phyloP scores from a whole-genome alignment of 805 yeast species.

The Millerago galiae region DNA sequence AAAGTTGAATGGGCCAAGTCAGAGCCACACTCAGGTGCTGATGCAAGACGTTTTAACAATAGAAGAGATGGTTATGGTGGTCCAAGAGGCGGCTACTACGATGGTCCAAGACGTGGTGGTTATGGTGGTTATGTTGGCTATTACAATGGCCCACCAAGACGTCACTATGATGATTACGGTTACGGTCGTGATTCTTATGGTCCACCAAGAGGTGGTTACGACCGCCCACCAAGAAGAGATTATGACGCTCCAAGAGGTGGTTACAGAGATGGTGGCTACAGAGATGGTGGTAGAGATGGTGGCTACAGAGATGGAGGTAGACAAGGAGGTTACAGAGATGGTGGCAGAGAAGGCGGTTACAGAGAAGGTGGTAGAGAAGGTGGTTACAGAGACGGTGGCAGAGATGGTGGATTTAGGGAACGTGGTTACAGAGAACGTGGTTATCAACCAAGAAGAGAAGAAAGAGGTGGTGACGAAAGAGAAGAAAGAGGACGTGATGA shows the following conservation, averaged over 20 bases:
- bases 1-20: slow-evolving; percentile 51
- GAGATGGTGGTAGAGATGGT: slow-evolving; percentile 13
- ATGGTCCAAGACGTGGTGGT: slow-evolving; percentile 9
- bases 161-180: slow-evolving; percentile 9
- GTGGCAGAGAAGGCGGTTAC: slow-evolving; percentile 16
- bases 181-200: slow-evolving; percentile 14
- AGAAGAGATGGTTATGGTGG: slow-evolving; percentile 10
- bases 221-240: slow-evolving; percentile 11
- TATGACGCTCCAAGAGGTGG: slow-evolving; percentile 14
- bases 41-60: slow-evolving; percentile 9
- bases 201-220: slow-evolving; percentile 7
- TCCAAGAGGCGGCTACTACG: slow-evolving; percentile 11
- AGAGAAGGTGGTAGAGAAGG: slow-evolving; percentile 13
- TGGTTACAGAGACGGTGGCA: neutral
- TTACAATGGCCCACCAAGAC: slow-evolving; percentile 12
- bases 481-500: slow-evolving; percentile 10
- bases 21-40: slow-evolving; percentile 37
- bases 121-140: slow-evolving; percentile 9
- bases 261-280: slow-evolving; percentile 9
- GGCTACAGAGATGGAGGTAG: slow-evolving; percentile 12
- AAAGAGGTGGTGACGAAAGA: slow-evolving; percentile 13
- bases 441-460: slow-evolving; percentile 9
- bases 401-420: slow-evolving; percentile 3
- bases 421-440: slow-evolving; percentile 2
- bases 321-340: slow-evolving; percentile 6